Conservation (phyloP, 768 basidiomycete species). For the Auriculariales sp. region DNA sequence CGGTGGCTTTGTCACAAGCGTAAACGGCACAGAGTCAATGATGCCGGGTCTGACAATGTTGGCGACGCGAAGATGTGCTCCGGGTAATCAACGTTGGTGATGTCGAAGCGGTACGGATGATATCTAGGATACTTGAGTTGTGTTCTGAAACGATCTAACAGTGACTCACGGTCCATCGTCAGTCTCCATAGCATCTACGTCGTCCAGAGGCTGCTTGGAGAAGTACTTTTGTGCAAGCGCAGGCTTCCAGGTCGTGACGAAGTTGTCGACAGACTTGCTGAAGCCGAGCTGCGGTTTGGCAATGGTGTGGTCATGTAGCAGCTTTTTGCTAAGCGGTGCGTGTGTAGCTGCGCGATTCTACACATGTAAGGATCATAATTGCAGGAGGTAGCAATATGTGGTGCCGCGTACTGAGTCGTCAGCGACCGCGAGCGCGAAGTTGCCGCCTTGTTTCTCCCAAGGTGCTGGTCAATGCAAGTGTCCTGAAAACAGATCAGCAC, state of each 20-base stretch:
- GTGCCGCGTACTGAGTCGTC: slow-evolving; percentile 9
- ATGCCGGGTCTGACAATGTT: slow-evolving; percentile 24
- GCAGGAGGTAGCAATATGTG: slow-evolving; percentile 10
- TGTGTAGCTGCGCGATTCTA: neutral
- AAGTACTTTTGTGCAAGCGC: slow-evolving; percentile 65
- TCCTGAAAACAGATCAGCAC: slow-evolving; percentile 35
- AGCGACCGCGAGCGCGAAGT: slow-evolving; percentile 40
- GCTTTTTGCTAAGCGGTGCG: neutral
- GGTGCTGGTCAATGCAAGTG: slow-evolving; percentile 63
- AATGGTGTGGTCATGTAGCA: slow-evolving; percentile 6
- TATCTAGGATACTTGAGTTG: slow-evolving; percentile 1
- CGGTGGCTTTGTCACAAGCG: slow-evolving; percentile 48
- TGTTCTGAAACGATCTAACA: too few species aligned
- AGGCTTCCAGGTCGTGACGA: slow-evolving; percentile 46
- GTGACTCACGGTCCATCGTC: too few species aligned
- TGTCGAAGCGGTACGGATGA: slow-evolving; percentile 83
- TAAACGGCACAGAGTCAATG: slow-evolving; percentile 58
- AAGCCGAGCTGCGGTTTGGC: slow-evolving; percentile 75
- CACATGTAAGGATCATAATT: neutral
- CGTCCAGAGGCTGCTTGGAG: slow-evolving; percentile 19
- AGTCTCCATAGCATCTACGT: slow-evolving; percentile 21
- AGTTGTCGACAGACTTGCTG: slow-evolving; percentile 42
- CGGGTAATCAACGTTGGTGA: slow-evolving; percentile 59
- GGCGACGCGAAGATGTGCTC: slow-evolving; percentile 50
- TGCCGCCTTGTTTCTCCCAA: slow-evolving; percentile 45